These are phyloP conservation scores for Fremontodendron californicum DNA, from an alignment of 345 rosid genomes.

Conservation along the genomic window DNA sequence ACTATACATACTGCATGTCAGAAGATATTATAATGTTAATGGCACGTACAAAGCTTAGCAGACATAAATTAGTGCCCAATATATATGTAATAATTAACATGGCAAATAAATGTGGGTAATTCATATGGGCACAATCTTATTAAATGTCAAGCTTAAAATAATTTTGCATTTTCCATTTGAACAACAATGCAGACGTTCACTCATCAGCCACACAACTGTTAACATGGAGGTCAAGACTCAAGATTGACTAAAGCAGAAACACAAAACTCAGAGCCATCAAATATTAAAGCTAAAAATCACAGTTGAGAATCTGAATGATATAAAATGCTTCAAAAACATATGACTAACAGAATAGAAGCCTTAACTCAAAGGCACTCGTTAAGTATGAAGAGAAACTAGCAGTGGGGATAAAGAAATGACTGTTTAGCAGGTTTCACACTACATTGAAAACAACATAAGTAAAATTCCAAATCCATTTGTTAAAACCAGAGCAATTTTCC, in stretches of 20 bases:
- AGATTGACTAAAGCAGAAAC: no score
- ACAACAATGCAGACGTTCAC: no score
- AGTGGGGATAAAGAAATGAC: not conserved
- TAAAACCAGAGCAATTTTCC: not conserved
- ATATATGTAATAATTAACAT: no score
- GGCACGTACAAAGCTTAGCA: not conserved
- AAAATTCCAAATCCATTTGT: not conserved
- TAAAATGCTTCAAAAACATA: not conserved
- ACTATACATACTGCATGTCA: constrained; percentile 60
- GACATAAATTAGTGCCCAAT: no score
- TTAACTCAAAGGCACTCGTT: not conserved
- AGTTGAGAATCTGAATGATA: not conserved
- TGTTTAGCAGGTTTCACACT: not conserved
- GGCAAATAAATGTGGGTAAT: not conserved
- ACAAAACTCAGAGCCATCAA: not conserved
- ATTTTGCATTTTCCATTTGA: no score
- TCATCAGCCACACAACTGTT: not conserved
- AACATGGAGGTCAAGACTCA: not conserved
- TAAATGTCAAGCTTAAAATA: no score
- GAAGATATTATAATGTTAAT: not conserved
- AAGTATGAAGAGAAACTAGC: not conserved
- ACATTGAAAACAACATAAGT: no score
- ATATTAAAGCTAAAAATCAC: not conserved
- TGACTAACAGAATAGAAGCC: no score
- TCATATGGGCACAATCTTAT: not conserved